These are phyloP conservation scores for Aquilaria yunnanensis DNA, from an alignment of 345 rosid species.

Conservation along the genomic window DNA sequence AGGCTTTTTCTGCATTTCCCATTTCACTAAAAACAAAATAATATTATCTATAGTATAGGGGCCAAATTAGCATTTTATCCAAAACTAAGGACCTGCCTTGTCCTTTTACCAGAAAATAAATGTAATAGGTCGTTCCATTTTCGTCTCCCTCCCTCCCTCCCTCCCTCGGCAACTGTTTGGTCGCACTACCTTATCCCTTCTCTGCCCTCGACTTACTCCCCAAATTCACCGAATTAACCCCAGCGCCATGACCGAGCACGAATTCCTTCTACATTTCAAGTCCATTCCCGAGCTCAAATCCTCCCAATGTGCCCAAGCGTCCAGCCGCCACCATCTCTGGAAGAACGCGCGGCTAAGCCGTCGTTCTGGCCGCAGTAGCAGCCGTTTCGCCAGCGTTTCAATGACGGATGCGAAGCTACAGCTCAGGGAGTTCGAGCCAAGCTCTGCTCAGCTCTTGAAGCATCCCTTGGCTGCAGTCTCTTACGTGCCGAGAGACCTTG, in stretches of 20 bases:
- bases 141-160: too few relatives aligned
- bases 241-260: constrained; percentile 32
- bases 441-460: constrained; percentile 55
- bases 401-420: constrained; percentile 33
- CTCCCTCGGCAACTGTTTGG: constrained; percentile 1
- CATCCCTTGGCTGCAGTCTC: constrained; percentile 68
- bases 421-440: constrained; percentile 45
- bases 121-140: too few relatives aligned
- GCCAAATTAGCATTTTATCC: too few relatives aligned
- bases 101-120: too few relatives aligned
- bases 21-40: too few relatives aligned
- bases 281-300: constrained; percentile 27
- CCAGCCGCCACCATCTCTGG: constrained; percentile 17
- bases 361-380: constrained; percentile 8
- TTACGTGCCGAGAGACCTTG: constrained; percentile 55
- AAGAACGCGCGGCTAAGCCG: constrained; percentile 14
- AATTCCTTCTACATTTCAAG: constrained; percentile 18
- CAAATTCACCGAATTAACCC: neutral
- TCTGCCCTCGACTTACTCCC: constrained; percentile 5
- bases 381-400: constrained; percentile 53
- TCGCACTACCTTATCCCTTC: neutral
- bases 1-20: too few relatives aligned
- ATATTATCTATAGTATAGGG: too few relatives aligned
- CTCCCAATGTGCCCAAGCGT: neutral
- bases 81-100: too few relatives aligned